Evolutionary conservation across 352 stramenopile genomes (phyloP).

Genomic region (Globisporangium viniferum): DNA sequence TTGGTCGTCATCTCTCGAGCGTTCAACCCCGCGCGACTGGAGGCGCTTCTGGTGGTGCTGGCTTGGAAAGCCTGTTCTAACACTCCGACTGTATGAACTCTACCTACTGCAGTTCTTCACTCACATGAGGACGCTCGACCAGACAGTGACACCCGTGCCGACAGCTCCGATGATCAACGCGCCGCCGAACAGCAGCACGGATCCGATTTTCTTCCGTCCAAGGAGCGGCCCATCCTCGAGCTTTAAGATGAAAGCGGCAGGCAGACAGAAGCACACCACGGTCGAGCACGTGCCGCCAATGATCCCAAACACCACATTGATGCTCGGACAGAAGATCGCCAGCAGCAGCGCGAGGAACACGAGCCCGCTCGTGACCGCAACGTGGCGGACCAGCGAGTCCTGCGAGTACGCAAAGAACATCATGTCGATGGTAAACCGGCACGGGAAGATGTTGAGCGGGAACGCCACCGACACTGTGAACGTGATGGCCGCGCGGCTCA

Average conservation of each 20-base stretch:
- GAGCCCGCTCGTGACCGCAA: slow-evolving; percentile 56
- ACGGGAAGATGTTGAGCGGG: slow-evolving; percentile 87
- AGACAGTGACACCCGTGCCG: slow-evolving; percentile 71
- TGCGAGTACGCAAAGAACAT: slow-evolving; percentile 84
- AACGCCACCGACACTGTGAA: slow-evolving; percentile 84
- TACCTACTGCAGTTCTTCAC: not conserved
- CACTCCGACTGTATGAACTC: not conserved
- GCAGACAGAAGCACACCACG: slow-evolving; percentile 84
- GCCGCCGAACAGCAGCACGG: slow-evolving; percentile 65
- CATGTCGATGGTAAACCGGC: slow-evolving; percentile 85
- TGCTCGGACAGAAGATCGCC: slow-evolving; percentile 82
- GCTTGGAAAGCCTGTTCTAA: not conserved
- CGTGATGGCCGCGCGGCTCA: slow-evolving; percentile 81
- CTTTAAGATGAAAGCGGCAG: slow-evolving; percentile 83
- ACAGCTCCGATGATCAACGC: slow-evolving; percentile 68
- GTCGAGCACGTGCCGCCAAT: slow-evolving; percentile 82
- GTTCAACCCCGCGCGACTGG: too few relatives aligned
- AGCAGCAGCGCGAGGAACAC: slow-evolving; percentile 68
- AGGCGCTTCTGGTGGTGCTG: not conserved
- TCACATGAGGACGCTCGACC: slow-evolving; percentile 49
- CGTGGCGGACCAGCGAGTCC: slow-evolving; percentile 64
- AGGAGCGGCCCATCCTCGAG: slow-evolving; percentile 70
- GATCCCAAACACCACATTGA: slow-evolving; percentile 86
- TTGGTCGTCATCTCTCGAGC: not conserved
- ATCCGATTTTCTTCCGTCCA: slow-evolving; percentile 69